phyloP scores from a whole-genome alignment of 2,329 filamentous ascomycete genomes.

The Cercospora sp. region DNA sequence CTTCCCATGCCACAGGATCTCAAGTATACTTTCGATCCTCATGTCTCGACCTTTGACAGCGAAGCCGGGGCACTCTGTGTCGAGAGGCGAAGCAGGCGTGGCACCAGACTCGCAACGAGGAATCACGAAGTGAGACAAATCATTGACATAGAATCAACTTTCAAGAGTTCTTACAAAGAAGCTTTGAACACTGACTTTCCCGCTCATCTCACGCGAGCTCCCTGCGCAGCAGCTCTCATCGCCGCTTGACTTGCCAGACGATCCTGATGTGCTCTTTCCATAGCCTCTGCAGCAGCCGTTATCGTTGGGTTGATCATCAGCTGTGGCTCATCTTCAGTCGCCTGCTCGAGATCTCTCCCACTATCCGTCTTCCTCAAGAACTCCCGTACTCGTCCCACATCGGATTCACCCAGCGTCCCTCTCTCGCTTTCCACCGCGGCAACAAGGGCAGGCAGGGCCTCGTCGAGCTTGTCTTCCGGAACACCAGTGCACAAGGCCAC shows the following conservation, averaged over 20 bases:
- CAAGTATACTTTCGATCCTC: background rate
- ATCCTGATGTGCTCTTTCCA: conserved; percentile 8
- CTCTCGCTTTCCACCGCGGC: conserved; percentile 86
- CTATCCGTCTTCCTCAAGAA: conserved; percentile 75
- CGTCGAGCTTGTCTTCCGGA: conserved; percentile 75
- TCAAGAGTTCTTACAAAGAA: background rate
- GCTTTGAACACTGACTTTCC: background rate
- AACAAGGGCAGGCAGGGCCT: conserved; percentile 73
- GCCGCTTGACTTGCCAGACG: conserved; percentile 1
- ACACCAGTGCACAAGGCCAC: conserved; percentile 84
- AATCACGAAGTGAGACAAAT: background rate
- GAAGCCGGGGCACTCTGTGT: too few relatives aligned
- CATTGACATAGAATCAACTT: background rate
- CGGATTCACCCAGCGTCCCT: conserved; percentile 41
- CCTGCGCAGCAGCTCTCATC: conserved; percentile 7
- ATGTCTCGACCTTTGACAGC: background rate
- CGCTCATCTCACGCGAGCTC: background rate
- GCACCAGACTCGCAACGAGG: background rate
- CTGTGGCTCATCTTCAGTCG: background rate
- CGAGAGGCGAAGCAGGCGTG: background rate
- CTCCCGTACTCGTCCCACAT: conserved; percentile 72
- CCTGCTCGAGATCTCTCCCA: conserved; percentile 11
- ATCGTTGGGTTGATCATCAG: conserved; percentile 13
- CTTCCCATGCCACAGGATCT: background rate
- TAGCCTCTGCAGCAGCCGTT: conserved; percentile 11